A percentile compares a stretch with the other conserved stretches of the same genome.
Evolutionary conservation across 1,284 basidiomycete species (phyloP).

Genomic region (Trichosporon faecale): DNA sequence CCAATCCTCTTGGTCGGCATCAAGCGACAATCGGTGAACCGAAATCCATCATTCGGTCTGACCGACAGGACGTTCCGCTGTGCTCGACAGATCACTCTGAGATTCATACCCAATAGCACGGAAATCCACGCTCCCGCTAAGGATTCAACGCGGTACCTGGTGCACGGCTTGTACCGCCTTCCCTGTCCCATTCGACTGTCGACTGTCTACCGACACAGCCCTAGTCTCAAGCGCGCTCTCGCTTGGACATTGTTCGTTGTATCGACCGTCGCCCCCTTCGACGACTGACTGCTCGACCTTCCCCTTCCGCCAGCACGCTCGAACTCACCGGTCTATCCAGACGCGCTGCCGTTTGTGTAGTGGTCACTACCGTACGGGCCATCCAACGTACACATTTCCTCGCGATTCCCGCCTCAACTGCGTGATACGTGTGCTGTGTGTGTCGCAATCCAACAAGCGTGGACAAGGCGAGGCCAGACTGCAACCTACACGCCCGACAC

Average conservation of each 20-base stretch:
- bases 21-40: background rate
- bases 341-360: background rate
- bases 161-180: conserved; percentile 4
- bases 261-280: background rate
- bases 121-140: background rate
- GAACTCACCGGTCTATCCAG: background rate
- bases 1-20: background rate
- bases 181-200: background rate
- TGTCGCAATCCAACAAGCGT: background rate
- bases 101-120: background rate
- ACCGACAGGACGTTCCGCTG: background rate
- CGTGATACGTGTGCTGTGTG: background rate
- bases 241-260: background rate
- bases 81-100: background rate
- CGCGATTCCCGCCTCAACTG: background rate
- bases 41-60: background rate
- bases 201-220: background rate
- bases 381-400: background rate
- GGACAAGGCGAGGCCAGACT: background rate
- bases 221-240: background rate
- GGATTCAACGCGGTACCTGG: background rate
- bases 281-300: background rate
- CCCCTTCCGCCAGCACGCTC: background rate
- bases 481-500: background rate
- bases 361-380: background rate